Evolutionary conservation across 148 eudicot genomes (phyloP).

Genomic region (Hydrangea macrophylla): DNA sequence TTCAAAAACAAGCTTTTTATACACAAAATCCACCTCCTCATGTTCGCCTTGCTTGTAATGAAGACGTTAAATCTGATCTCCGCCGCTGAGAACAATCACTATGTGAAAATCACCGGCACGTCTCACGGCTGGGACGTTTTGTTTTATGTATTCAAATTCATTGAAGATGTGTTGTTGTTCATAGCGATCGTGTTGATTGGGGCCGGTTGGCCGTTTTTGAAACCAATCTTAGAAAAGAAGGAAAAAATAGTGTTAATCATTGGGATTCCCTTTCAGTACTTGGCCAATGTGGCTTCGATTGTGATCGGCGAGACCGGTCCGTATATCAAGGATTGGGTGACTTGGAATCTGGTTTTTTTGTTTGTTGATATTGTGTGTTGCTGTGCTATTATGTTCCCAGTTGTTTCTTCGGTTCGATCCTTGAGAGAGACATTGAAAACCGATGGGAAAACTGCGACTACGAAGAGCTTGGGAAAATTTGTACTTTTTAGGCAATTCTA

Average conservation of each 20-base stretch:
- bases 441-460: conserved; percentile 96
- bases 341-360: conserved; percentile 93
- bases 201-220: conserved; percentile 93
- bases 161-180: conserved; percentile 76
- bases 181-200: conserved; percentile 89
- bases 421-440: conserved; percentile 95
- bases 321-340: conserved; percentile 92
- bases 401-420: conserved; percentile 90
- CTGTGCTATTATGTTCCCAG: conserved; percentile 82
- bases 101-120: conserved; percentile 85
- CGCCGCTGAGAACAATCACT: conserved; percentile 93
- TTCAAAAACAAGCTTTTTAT: conserved; percentile 42
- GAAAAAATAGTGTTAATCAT: conserved; percentile 97
- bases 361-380: conserved; percentile 91
- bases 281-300: conserved; percentile 83
- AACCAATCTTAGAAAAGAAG: conserved; percentile 88
- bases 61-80: conserved; percentile 82
- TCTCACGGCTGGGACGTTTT: conserved; percentile 95
- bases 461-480: conserved; percentile 79
- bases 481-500: conserved; percentile 94
- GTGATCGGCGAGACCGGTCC: conserved; percentile 97
- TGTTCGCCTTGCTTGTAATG: conserved; percentile 63
- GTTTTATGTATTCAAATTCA: conserved; percentile 79
- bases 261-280: conserved; percentile 86
- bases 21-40: conserved; percentile 67